Evolutionary conservation across 768 basidiomycete genomes (phyloP), one percentile per base, ranked within the genome.

Genomic region (Arthromyces matolae): DNA sequence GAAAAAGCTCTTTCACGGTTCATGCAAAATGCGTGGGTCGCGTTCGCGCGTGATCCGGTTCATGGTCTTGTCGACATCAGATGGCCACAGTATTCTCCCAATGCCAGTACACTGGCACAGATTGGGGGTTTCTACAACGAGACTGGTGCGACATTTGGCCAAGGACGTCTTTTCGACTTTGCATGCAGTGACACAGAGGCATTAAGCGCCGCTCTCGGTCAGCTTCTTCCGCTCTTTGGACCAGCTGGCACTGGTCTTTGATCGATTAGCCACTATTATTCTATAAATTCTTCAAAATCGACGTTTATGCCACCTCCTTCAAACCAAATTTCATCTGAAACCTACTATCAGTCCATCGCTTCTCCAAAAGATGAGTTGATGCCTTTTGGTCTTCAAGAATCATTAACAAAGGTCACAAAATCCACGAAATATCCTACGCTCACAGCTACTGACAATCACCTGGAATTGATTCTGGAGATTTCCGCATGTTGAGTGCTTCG

Each of bases 21-120:
- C 41, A 50, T 71, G 1, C 68, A 71, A 52, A 49, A 55, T 8
- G 68, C 67, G 0, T 73, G 71, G 72, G 67, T 69, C 5, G 59
- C 64, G 5, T 73, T 73, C 46, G 71, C 71, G 8, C 60, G 65
- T 16, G 62, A 71, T 49, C 72, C 71, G 1, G 39, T 40, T 9
- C 41, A 63, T 4, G 69, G 66, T 1, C 45, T 70, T 37, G 13
- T 32, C 9, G 31, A 51, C 13, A 42, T 49, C 28, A 60, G 62
- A 0, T 63, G 62, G 62, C 52, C 60, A 5, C 23, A 27, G 29
- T 63, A 57, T 35, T 43, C 55, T 29, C 45, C 57, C 5, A 41
- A 42, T 8, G 35, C 47, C 9, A 33, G 25, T 12, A 52, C 35
- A 3, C 42, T 56, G 12, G 55, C 42, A 13, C 42, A 52, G 39